Base-by-base conservation (phyloP, 2,329 filamentous ascomycete genomes). In the Onygena corvina region DNA sequence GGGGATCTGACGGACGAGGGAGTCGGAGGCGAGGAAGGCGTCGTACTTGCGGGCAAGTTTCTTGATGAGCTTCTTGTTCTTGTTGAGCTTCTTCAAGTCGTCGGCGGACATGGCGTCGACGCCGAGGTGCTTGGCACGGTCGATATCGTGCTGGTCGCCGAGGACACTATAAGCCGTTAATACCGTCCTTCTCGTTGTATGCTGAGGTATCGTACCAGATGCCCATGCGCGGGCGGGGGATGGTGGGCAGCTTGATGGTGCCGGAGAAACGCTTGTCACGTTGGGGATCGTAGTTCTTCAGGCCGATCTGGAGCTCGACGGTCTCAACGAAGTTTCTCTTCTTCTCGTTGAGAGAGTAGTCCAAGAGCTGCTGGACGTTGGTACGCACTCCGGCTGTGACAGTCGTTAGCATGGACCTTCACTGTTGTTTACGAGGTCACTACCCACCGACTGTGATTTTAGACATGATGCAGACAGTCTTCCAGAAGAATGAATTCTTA, bases 61-160 rank as follows among this genome's bases (percentile, higher is more conserved):
- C 88, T 98, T 98, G 84, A 98, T 95, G 68, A 96, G 84, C 85
- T 98, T 98, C 86, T 98, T 96, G 87, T 98, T 98, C 87, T 98
- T 98, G 85, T 98, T 98, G 63, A 98, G 87, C 85, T 98, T 98
- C 86, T 98, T 98, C 76, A 98, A 77, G 75, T 98, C 92, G 67
- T 98, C 92, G 60, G 86, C 75, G 67, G 86, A 94, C 92, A 96
- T 96, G 76, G 90, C 88, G 70, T 98, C 92, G 63, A 96, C 81
- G 72, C 88, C 90, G 68, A 88, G 86, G 80, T 98, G 92, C 84
- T 98, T 98, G 70, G 92, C 90, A 81, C 92, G 89, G 73, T 98
- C 92, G 70, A 98, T 93, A 81, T 98, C 92, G 80, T 96, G 90
- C 83, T 93, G 77, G 81, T 92, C 79, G 76, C 87, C 76, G 71